Evolutionary conservation across 2,329 filamentous ascomycete species (phyloP), one percentile per base, ranked within the genome.

Genomic region (Aspergillus tubingensis): DNA sequence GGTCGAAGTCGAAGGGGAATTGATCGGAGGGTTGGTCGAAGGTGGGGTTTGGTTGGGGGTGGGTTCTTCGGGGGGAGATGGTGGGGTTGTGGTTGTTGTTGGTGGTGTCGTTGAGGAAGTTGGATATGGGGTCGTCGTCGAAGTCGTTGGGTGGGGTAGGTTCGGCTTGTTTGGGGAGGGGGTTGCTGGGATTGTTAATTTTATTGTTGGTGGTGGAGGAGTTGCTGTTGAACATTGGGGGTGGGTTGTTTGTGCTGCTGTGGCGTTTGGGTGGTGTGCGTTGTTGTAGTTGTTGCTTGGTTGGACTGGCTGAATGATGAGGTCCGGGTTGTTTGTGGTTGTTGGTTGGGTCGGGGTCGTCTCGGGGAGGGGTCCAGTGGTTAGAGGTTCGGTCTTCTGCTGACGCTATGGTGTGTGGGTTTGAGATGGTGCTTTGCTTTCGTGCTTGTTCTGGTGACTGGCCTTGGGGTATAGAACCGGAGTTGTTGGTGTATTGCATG

Each of bases 401-500:
- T 10, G 61, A 60, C 4, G 43, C 52, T 21, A 55, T 62, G 17
- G 36, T 65, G 36, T 44, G 59, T 53, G 23, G 58, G 25, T 41
- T 63, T 6, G 68, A 64, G 2, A 58, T 62, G 38, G 50, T 59
- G 36, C 65, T 70, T 39, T 57, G 58, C 53, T 64, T 69, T 11
- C 59, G 51, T 3, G 30, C 36, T 17, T 47, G 39, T 15, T 56
- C 48, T 36, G 41, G 11, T 19, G 32, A 10, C 55, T 65, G 53
- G 21, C 25, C 52, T 49, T 62, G 47, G 58, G 51, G 13, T 59
- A 57, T 8, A 53, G 52, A 36, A 17, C 23, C 41, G 39, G 53
- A 55, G 36, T 62, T 49, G 21, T 63, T 49, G 63, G 67, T 70
- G 49, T 70, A 66, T 61, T 73, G 68, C 72, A 76, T 74, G 36